These are phyloP conservation scores for Phytopythium boreale DNA, from an alignment of 352 stramenopile genomes.

Conservation along the genomic window DNA sequence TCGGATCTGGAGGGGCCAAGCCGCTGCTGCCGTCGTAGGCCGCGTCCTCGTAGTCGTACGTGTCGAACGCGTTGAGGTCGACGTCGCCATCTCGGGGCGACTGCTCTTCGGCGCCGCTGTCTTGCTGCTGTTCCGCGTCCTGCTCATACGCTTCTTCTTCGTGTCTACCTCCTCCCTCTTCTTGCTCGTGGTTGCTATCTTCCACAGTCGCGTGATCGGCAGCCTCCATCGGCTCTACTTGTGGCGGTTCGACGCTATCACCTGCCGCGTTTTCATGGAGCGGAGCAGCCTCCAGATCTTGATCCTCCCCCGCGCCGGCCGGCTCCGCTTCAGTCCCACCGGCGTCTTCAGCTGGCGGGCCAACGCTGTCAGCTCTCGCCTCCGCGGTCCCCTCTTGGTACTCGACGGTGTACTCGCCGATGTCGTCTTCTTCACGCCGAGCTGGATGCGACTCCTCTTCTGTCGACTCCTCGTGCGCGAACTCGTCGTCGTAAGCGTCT, in stretches of 20 bases:
- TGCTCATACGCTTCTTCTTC: neutral
- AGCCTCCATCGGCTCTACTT: neutral
- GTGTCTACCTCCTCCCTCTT: neutral
- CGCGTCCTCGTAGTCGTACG: conserved; percentile 16
- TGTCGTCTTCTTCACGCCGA: neutral
- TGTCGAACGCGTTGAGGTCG: conserved; percentile 26
- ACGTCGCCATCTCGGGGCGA: neutral
- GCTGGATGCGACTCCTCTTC: neutral
- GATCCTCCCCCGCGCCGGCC: neutral
- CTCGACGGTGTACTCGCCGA: neutral
- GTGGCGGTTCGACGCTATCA: neutral
- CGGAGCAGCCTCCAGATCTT: neutral
- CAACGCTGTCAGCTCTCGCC: neutral
- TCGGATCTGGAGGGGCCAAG: conserved; percentile 15
- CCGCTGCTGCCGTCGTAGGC: conserved; percentile 15
- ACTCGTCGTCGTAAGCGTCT: neutral
- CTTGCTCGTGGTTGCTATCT: neutral
- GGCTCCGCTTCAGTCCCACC: neutral
- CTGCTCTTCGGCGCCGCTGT: neutral
- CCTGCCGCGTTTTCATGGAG: neutral
- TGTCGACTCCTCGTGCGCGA: neutral
- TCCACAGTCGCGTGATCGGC: neutral
- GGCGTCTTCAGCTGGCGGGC: neutral
- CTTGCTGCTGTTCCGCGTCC: neutral
- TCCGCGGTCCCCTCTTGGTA: neutral